Evolutionary conservation across 352 stramenopile genomes (phyloP).

Genomic region (Phytopythium chamaehyphon): DNA sequence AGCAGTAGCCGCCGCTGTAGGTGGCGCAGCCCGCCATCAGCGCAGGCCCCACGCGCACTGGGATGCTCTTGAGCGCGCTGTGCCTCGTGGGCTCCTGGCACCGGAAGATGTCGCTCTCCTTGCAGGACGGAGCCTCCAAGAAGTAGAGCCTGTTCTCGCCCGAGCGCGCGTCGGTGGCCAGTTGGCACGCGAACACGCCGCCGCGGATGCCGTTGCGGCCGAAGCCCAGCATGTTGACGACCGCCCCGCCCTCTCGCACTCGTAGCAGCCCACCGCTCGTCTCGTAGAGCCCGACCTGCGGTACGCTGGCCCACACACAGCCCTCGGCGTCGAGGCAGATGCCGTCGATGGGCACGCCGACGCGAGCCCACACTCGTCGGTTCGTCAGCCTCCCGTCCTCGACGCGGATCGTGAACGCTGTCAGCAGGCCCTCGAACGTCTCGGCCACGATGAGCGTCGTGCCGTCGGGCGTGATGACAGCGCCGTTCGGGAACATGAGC

Average conservation of each 20-base stretch:
- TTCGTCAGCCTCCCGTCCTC: slow-evolving; percentile 44
- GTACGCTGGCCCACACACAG: slow-evolving; percentile 56
- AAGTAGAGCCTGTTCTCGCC: slow-evolving; percentile 62
- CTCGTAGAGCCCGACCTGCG: slow-evolving; percentile 44
- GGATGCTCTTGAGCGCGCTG: slow-evolving; percentile 35
- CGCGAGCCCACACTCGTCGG: slow-evolving; percentile 44
- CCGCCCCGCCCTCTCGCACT: slow-evolving; percentile 48
- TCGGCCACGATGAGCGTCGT: slow-evolving; percentile 71
- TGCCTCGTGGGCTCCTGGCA: slow-evolving; percentile 21
- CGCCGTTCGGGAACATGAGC: slow-evolving; percentile 70
- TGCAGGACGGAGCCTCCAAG: slow-evolving; percentile 34
- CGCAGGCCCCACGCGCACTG: slow-evolving; percentile 47
- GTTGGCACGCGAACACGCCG: slow-evolving; percentile 53
- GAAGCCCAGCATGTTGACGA: slow-evolving; percentile 54
- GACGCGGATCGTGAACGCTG: slow-evolving; percentile 52
- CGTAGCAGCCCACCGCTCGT: slow-evolving; percentile 47
- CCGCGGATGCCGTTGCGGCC: slow-evolving; percentile 49
- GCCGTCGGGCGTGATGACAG: slow-evolving; percentile 63
- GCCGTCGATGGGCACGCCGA: slow-evolving; percentile 45
- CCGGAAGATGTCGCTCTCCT: slow-evolving; percentile 43
- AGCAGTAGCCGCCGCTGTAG: slow-evolving; percentile 74
- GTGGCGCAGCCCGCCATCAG: slow-evolving; percentile 20
- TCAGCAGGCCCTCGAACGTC: slow-evolving; percentile 49
- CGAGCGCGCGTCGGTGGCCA: slow-evolving; percentile 38
- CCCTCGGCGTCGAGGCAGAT: slow-evolving; percentile 67